Conservation (phyloP, 73 alveolate species). For the Tetrahymena malaccensis region DNA sequence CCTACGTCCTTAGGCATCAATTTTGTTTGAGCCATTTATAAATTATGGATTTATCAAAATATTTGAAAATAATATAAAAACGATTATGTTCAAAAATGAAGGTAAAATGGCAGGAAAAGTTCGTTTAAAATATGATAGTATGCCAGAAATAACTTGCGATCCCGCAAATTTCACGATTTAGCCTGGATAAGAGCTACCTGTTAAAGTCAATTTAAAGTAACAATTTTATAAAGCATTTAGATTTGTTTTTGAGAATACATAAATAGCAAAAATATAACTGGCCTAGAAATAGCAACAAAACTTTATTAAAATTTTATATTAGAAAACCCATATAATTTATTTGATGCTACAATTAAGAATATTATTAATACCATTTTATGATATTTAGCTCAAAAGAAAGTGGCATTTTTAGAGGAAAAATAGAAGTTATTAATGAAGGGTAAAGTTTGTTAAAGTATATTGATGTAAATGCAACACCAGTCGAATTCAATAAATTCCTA, state of each 20-base stretch:
- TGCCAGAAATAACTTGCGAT: background rate
- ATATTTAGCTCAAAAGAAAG: background rate
- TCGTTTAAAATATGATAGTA: background rate
- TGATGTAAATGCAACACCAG: slow-evolving; percentile 37
- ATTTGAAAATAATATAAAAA: background rate
- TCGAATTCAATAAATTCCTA: slow-evolving; percentile 13
- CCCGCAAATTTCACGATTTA: background rate
- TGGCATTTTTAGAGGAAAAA: slow-evolving; percentile 5
- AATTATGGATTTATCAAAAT: slow-evolving; percentile 17
- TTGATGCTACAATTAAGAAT: background rate
- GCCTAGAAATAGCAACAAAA: background rate
- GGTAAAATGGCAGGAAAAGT: slow-evolving; percentile 8
- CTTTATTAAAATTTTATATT: background rate
- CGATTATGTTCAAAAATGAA: background rate
- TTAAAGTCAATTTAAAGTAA: background rate
- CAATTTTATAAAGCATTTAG: background rate
- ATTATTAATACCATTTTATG: background rate
- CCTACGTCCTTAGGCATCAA: slow-evolving; percentile 10
- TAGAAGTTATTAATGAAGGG: slow-evolving; percentile 20
- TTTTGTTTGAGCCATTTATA: slow-evolving; percentile 4
- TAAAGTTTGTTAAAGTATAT: background rate
- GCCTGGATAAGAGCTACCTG: background rate
- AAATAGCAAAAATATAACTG: background rate
- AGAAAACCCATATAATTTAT: background rate
- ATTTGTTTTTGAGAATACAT: background rate